phyloP scores from a whole-genome alignment of 305 asterid genomes.

The Fraxinus nigra region DNA sequence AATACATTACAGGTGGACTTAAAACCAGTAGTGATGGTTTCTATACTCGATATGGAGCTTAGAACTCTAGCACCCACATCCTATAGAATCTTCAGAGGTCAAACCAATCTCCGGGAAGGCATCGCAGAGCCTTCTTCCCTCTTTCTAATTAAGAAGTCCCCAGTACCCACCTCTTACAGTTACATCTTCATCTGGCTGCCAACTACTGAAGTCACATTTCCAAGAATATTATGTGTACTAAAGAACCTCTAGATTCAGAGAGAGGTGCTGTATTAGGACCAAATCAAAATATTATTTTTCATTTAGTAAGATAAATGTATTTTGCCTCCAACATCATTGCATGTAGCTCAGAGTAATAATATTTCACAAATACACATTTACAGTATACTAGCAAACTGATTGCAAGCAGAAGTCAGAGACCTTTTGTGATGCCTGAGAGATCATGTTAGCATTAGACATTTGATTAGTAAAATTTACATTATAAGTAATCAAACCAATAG shows the following conservation, averaged over 20 bases:
- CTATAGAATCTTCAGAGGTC: background rate
- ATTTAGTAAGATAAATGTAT: background rate
- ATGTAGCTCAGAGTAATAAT: background rate
- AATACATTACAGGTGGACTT: background rate
- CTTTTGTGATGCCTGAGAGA: background rate
- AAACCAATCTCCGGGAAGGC: background rate
- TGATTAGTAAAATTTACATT: background rate
- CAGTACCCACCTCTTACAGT: background rate
- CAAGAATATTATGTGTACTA: background rate
- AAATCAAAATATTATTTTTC: background rate
- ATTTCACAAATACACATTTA: background rate
- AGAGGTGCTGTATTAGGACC: background rate
- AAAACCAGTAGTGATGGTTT: background rate
- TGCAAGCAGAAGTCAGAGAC: background rate
- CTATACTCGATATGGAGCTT: background rate
- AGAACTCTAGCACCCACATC: background rate
- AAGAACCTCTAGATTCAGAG: background rate
- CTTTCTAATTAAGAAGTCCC: background rate
- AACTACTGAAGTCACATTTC: background rate
- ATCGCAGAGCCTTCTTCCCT: background rate
- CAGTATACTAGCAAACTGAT: background rate
- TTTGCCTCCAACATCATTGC: background rate
- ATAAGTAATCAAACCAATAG: background rate
- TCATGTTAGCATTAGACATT: background rate
- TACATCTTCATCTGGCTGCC: background rate